A percentile compares a stretch with the other conserved stretches of the same genome.
Conservation (phyloP, 371 early-diverging fungal genomes). For the Encephalitozoon cuniculi region DNA sequence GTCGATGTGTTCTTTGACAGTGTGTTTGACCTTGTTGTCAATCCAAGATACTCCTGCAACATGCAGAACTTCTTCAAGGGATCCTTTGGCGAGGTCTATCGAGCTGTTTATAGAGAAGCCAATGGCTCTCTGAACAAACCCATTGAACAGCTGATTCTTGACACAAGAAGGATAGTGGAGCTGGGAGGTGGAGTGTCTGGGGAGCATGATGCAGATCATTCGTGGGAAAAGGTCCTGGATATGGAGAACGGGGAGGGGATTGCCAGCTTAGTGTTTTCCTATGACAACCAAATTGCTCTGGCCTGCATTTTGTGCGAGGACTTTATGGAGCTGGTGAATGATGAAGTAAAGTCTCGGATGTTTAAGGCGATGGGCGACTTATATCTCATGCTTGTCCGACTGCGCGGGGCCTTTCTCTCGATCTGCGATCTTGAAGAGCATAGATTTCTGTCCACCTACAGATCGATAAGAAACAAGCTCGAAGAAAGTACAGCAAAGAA, state of each 20-base stretch:
- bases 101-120: background rate
- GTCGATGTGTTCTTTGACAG: background rate
- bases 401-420: background rate
- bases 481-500: background rate
- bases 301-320: background rate
- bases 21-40: background rate
- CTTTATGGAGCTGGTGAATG: background rate
- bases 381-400: background rate
- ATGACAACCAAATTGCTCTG: background rate
- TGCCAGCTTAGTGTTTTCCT: background rate
- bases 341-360: background rate
- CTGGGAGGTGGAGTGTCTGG: background rate
- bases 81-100: background rate
- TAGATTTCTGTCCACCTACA: background rate
- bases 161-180: background rate
- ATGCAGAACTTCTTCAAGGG: background rate
- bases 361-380: background rate
- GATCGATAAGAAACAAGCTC: background rate
- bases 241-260: background rate
- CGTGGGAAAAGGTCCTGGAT: background rate
- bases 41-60: background rate
- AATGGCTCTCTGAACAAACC: background rate
- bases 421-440: background rate
- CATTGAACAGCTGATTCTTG: background rate
- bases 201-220: background rate